Conservation (phyloP, 257 asterid species). For the Solanum gracilifrons region DNA sequence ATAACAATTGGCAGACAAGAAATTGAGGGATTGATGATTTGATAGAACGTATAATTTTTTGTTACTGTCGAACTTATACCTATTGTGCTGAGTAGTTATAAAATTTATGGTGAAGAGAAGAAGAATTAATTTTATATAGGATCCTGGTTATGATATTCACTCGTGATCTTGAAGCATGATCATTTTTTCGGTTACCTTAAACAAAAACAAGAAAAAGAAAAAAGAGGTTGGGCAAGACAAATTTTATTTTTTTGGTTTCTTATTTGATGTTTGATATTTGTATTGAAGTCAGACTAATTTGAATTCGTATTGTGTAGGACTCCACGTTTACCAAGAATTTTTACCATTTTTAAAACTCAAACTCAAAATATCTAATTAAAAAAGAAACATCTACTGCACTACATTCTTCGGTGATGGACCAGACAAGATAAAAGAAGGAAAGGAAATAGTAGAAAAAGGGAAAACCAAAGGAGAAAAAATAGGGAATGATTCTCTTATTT, state of each 20-base stretch:
- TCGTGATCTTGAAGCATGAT: not conserved
- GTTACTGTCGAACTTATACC: not conserved
- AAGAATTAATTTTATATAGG: not conserved
- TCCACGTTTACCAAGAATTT: not conserved
- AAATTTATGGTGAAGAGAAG: not conserved
- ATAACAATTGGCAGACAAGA: not conserved
- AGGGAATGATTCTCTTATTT: not conserved
- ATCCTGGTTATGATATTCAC: not conserved
- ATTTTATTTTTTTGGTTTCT: not conserved
- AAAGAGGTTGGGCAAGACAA: not conserved
- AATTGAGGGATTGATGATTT: not conserved
- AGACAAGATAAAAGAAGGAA: not conserved
- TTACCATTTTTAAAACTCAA: fast-evolving
- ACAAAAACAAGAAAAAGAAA: not conserved
- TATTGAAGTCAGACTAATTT: not conserved
- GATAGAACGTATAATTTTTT: not conserved
- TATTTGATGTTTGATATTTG: not conserved
- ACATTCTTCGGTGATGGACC: not conserved
- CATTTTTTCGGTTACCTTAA: not conserved
- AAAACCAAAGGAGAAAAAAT: not conserved
- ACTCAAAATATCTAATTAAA: not conserved
- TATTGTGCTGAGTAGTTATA: not conserved
- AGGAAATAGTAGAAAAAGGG: not conserved
- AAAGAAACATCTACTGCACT: not conserved
- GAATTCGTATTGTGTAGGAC: not conserved